Evolutionary conservation across 495 filamentous ascomycete genomes (phyloP).

Genomic region (Daldinia childiae): DNA sequence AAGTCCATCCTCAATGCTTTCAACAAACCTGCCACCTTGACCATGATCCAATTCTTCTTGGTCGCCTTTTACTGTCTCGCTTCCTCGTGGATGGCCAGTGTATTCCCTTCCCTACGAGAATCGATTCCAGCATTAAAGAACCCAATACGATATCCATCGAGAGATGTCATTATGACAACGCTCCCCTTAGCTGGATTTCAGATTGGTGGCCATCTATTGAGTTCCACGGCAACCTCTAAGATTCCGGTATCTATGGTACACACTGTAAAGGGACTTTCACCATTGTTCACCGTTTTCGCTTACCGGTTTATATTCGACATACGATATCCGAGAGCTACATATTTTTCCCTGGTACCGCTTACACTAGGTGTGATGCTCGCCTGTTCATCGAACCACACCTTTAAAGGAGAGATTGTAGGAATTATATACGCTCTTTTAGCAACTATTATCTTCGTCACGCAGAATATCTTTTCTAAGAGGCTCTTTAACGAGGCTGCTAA

Average conservation of each 20-base stretch:
- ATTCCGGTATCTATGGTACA: slow-evolving; percentile 98
- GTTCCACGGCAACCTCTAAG: slow-evolving; percentile 89
- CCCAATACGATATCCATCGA: slow-evolving; percentile 81
- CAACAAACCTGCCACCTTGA: slow-evolving; percentile 90
- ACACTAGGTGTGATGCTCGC: slow-evolving; percentile 94
- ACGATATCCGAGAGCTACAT: slow-evolving; percentile 86
- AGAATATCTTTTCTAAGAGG: slow-evolving; percentile 98
- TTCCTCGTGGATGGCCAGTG: slow-evolving; percentile 73
- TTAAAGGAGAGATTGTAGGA: slow-evolving; percentile 86
- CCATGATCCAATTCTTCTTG: slow-evolving; percentile 93
- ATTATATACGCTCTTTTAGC: slow-evolving; percentile 86
- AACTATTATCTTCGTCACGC: slow-evolving; percentile 94
- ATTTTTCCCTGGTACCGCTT: slow-evolving; percentile 90
- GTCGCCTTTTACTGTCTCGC: slow-evolving; percentile 89
- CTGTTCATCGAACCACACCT: slow-evolving; percentile 79
- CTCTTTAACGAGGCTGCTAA: slow-evolving; percentile 95
- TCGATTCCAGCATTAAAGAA: slow-evolving; percentile 81
- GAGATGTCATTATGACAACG: slow-evolving; percentile 86
- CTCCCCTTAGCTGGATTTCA: slow-evolving; percentile 92
- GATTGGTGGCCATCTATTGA: slow-evolving; percentile 91
- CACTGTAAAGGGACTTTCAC: slow-evolving; percentile 99
- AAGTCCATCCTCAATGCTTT: slow-evolving; percentile 97
- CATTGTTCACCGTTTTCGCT: slow-evolving; percentile 92
- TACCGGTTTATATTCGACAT: slow-evolving; percentile 90
- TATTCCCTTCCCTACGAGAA: slow-evolving; percentile 72